Evolutionary conservation across 2,329 filamentous ascomycete genomes (phyloP).

Genomic region (Cladophialophora psammophila): DNA sequence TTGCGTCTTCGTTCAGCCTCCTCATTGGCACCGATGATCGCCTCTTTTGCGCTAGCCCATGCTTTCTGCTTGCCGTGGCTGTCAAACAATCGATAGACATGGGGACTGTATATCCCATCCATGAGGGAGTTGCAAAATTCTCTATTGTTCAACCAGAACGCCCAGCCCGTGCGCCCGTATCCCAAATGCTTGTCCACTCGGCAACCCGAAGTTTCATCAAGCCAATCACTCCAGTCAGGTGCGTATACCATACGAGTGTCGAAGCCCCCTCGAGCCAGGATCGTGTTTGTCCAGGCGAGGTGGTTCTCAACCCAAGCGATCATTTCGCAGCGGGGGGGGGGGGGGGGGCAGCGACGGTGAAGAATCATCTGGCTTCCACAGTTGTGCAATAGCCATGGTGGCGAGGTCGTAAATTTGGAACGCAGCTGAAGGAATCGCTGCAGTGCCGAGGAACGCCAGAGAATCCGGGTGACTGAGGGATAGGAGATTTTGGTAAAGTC

Average conservation of each 20-base stretch:
- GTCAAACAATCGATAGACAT: conserved; percentile 48
- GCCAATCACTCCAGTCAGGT: conserved; percentile 41
- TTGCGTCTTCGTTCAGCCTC: conserved; percentile 16
- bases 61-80: conserved; percentile 41
- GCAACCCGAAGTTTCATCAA: conserved; percentile 46
- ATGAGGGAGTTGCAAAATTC: conserved; percentile 45
- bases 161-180: conserved; percentile 44
- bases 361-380: conserved; percentile 43
- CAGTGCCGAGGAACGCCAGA: conserved; percentile 45
- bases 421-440: conserved; percentile 37
- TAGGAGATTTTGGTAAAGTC: conserved; percentile 47
- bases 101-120: conserved; percentile 46
- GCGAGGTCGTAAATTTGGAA: conserved; percentile 44
- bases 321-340: conserved; percentile 41
- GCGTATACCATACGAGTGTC: conserved; percentile 31
- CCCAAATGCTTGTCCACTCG: conserved; percentile 46
- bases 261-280: conserved; percentile 32
- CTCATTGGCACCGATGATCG: conserved; percentile 41
- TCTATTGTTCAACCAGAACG: conserved; percentile 46
- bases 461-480: conserved; percentile 43
- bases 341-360: conserved; percentile 37
- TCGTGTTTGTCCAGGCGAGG: conserved; percentile 35
- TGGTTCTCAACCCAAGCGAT: conserved; percentile 33
- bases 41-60: conserved; percentile 44
- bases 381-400: conserved; percentile 44